Conservation (phyloP, 2,329 filamentous ascomycete species). For the Capronia epimyces region DNA sequence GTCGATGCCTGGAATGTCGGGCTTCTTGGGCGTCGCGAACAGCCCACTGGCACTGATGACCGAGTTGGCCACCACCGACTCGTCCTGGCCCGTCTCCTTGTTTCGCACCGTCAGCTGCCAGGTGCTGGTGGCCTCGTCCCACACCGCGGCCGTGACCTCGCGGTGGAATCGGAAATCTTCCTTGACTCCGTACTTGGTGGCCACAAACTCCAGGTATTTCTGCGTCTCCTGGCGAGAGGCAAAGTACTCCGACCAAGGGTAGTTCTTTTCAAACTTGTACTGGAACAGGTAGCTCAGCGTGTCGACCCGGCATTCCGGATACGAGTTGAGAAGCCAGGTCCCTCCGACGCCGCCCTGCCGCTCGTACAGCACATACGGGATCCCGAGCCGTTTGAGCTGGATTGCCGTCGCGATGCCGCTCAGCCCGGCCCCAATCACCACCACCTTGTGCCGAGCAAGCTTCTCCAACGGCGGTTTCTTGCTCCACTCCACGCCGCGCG, state of each 20-base stretch:
- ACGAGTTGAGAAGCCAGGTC: slow-evolving; percentile 31
- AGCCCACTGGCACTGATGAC: slow-evolving; percentile 6
- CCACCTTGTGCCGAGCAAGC: background rate
- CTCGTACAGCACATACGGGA: slow-evolving; percentile 27
- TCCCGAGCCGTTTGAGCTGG: slow-evolving; percentile 19
- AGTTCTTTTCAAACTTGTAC: slow-evolving; percentile 22
- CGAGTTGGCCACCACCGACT: background rate
- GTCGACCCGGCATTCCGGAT: slow-evolving; percentile 21
- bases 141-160: slow-evolving; percentile 48
- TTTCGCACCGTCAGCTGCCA: slow-evolving; percentile 23
- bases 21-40: slow-evolving; percentile 37
- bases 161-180: slow-evolving; percentile 55
- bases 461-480: background rate
- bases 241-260: slow-evolving; percentile 20
- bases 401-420: slow-evolving; percentile 39
- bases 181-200: slow-evolving; percentile 37
- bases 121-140: slow-evolving; percentile 42
- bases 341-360: slow-evolving; percentile 31
- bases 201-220: slow-evolving; percentile 14
- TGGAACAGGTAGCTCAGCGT: slow-evolving; percentile 20
- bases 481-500: background rate
- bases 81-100: background rate
- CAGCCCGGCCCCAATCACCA: slow-evolving; percentile 37
- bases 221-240: slow-evolving; percentile 17
- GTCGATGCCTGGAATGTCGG: slow-evolving; percentile 34